Evolutionary conservation across 208 protist species (phyloP).

Genomic region (Crithidia expoeki): DNA sequence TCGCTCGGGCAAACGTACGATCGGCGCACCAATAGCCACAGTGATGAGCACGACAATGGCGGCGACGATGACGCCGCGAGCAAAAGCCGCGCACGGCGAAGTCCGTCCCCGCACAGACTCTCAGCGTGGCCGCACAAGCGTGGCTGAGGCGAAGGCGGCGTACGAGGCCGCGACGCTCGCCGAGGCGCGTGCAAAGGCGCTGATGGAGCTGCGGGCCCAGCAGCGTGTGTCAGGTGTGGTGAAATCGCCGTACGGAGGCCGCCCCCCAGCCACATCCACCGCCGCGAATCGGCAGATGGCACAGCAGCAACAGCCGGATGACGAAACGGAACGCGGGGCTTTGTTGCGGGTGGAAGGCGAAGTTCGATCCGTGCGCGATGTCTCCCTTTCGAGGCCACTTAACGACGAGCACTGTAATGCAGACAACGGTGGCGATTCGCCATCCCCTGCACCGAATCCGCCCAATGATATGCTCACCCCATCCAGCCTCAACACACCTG

Average conservation of each 20-base stretch:
- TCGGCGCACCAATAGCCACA: no score
- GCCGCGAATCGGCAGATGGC: neutral
- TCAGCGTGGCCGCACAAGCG: neutral
- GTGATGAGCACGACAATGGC: no score
- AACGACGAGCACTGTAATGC: no score
- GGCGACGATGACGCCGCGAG: no score
- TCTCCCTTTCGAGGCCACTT: neutral
- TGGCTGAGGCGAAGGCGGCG: conserved; percentile 11
- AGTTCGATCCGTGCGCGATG: neutral
- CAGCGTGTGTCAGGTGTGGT: neutral
- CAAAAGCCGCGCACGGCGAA: neutral
- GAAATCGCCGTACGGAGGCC: neutral
- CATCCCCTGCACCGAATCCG: conserved; percentile 5
- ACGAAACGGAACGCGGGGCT: neutral
- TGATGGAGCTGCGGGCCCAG: neutral
- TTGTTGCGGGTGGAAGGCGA: conserved; percentile 6
- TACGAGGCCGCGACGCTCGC: conserved; percentile 19
- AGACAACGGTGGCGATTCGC: neutral
- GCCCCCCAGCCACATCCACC: neutral
- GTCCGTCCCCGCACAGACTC: neutral
- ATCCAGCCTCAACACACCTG: no score
- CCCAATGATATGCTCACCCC: neutral
- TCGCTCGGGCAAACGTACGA: no score
- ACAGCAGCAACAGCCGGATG: neutral
- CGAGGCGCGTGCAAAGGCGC: neutral